These are phyloP conservation scores for Ogataea allantospora DNA, from an alignment of 805 yeast genomes.

Conservation along the genomic window DNA sequence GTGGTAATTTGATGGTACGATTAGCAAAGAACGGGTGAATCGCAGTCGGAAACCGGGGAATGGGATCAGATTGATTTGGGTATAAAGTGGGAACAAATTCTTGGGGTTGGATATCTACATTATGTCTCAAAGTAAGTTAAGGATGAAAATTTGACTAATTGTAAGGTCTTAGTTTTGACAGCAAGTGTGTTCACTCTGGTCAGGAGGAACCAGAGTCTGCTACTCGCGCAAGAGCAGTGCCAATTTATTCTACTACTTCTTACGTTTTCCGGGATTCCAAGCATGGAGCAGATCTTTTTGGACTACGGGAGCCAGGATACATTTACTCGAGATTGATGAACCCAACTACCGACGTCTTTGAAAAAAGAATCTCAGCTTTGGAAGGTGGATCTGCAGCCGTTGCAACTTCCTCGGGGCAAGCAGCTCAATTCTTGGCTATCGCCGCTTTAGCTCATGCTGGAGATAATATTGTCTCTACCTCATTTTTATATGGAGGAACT, in stretches of 20 bases:
- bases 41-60: background rate
- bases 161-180: constrained; percentile 71
- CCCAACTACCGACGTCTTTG: constrained; percentile 91
- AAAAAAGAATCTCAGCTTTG: constrained; percentile 86
- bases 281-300: constrained; percentile 90
- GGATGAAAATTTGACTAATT: background rate
- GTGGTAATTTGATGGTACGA: background rate
- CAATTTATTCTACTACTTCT: constrained; percentile 90
- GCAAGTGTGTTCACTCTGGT: constrained; percentile 94
- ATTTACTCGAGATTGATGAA: constrained; percentile 89
- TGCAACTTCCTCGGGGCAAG: constrained; percentile 93
- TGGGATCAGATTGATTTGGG: background rate
- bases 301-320: constrained; percentile 78
- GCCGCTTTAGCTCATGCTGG: constrained; percentile 83
- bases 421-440: constrained; percentile 87
- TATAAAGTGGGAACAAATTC: background rate
- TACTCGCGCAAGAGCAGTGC: constrained; percentile 81
- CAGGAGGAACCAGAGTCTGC: constrained; percentile 65
- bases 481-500: constrained; percentile 92
- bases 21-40: background rate
- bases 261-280: constrained; percentile 83
- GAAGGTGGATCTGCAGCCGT: constrained; percentile 92
- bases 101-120: background rate
- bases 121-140: constrained; percentile 6
- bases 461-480: constrained; percentile 84